Conservation (phyloP, 805 yeast genomes). For the Clavispora carvajalis region DNA sequence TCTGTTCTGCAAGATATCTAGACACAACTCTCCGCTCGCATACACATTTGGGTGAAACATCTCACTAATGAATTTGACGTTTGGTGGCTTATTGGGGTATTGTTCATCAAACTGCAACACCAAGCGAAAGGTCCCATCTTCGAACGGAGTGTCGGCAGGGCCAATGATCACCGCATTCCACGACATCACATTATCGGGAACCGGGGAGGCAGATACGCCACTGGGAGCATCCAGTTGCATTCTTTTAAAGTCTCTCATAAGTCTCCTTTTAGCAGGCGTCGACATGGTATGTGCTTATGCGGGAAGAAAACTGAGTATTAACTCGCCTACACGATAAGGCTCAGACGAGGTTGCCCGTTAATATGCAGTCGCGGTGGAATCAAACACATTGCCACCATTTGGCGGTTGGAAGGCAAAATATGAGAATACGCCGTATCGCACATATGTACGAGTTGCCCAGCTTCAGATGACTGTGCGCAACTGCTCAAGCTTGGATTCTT, state of each 20-base stretch:
- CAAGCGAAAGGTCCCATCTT: slow-evolving; percentile 92
- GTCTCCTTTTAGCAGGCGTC: slow-evolving; percentile 96
- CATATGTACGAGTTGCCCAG: no score
- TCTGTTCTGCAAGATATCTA: slow-evolving; percentile 92
- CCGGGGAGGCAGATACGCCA: slow-evolving; percentile 95
- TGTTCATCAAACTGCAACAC: slow-evolving; percentile 90
- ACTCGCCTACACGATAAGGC: neutral
- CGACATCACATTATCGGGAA: slow-evolving; percentile 94
- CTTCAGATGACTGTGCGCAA: no score
- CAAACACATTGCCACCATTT: no score
- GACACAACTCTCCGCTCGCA: slow-evolving; percentile 90
- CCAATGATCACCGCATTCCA: slow-evolving; percentile 99
- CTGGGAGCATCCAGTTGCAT: slow-evolving; percentile 98
- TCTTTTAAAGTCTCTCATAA: slow-evolving; percentile 96
- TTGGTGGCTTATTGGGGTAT: slow-evolving; percentile 95
- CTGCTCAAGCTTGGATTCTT: no score
- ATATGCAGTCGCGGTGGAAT: neutral
- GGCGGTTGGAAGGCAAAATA: no score
- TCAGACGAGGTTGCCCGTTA: neutral
- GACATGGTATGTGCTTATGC: slow-evolving; percentile 52
- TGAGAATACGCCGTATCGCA: no score
- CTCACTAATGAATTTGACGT: slow-evolving; percentile 82
- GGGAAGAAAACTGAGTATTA: neutral
- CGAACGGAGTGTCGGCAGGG: slow-evolving; percentile 96
- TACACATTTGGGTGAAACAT: slow-evolving; percentile 99